Base-by-base conservation (phyloP, 2,329 filamentous ascomycete species). In the Colletotrichum sp. region DNA sequence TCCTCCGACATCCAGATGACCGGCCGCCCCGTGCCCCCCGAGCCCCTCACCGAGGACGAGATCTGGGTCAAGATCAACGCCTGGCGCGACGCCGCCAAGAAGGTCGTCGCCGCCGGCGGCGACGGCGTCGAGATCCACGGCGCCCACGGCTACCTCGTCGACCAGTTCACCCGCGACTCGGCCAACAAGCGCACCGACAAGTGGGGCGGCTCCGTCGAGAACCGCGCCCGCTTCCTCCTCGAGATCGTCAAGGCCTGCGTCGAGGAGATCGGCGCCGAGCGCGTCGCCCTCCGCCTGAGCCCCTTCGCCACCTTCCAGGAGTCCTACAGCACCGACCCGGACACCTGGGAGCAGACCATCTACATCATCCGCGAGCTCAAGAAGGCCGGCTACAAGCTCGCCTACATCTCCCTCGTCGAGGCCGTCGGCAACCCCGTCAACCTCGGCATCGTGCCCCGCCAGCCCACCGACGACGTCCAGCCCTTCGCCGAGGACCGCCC, bases 31-130 rank as follows among this genome's bases (percentile, higher is more conserved):
- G 64, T 69, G 52, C 52, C 64, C 18, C 74, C 74, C 7, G 74
- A 76, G 9, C 34, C 71, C 30, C 67, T 70, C 9, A 75, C 89
- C 1, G 84, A 88, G 34, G 82, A 87, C 3, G 92, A 94, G 39
- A 94, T 94, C 72, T 86, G 90, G 74, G 82, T 87, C 7, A 86
- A 92, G 78, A 93, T 93, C 83, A 82, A 82, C 12, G 88, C 88
- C 0, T 94, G 87, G 83, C 88, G 86, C 4, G 87, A 85, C 1
- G 85, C 86, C 4, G 83, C 86, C 1, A 85, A 86, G 74, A 83
- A 89, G 21, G 87, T 92, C 2, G 80, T 93, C 7, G 86, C 87
- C 67, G 76, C 76, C 55, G 76, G 76, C n/a, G 76, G 76, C 43
- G 76, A 77, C 60, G 90, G 89, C 13, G 90, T 95, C 71, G 94